phyloP scores from a whole-genome alignment of 805 yeast species.

The Kodamaea fukazawae region DNA sequence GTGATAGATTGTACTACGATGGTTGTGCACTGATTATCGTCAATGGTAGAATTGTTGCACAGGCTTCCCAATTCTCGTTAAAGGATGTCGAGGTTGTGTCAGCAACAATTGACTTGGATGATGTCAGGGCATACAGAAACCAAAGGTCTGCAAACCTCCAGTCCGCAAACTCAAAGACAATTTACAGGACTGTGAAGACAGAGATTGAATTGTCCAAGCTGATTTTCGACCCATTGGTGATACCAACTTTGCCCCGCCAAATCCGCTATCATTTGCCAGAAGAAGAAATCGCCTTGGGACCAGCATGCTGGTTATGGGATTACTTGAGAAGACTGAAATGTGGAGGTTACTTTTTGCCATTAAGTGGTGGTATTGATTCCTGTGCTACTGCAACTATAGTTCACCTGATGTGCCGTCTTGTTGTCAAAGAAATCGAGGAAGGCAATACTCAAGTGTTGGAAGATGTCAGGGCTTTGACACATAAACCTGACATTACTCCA shows the following conservation, averaged over 20 bases:
- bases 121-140: conserved; percentile 78
- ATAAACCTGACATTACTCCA: conserved; percentile 63
- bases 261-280: conserved; percentile 77
- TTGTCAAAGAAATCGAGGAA: conserved; percentile 61
- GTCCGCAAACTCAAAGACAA: conserved; percentile 35
- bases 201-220: conserved; percentile 66
- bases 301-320: conserved; percentile 99
- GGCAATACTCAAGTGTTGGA: conserved; percentile 64
- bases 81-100: conserved; percentile 90
- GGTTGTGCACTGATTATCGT: conserved; percentile 95
- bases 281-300: conserved; percentile 96
- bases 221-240: conserved; percentile 58
- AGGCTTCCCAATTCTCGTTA: conserved; percentile 86
- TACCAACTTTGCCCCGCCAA: conserved; percentile 52
- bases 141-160: conserved; percentile 78
- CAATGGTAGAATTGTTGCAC: conserved; percentile 89
- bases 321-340: conserved; percentile 87
- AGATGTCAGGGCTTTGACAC: conserved; percentile 72
- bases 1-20: conserved; percentile 93
- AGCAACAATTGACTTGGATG: conserved; percentile 94
- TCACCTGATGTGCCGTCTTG: conserved; percentile 89
- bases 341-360: conserved; percentile 88
- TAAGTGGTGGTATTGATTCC: conserved; percentile 96
- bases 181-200: conserved; percentile 58
- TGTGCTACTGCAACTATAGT: conserved; percentile 97